Conservation (phyloP, 176 grass and related monocot genomes). For the Oryza officinalis region DNA sequence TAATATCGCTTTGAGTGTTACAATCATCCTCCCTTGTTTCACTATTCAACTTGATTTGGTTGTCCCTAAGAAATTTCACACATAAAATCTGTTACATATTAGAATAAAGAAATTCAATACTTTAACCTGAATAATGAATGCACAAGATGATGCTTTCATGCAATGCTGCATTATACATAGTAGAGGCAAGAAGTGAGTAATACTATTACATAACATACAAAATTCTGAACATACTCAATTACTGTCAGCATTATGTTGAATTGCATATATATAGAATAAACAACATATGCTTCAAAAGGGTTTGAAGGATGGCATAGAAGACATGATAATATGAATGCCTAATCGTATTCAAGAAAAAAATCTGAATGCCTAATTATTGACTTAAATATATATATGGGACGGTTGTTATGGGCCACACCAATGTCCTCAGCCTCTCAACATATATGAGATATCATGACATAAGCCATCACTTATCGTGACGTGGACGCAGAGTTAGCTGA, state of each 20-base stretch:
- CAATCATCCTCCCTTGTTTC: conserved; percentile 19
- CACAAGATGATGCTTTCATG: not conserved
- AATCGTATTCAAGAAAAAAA: not conserved
- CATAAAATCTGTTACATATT: conserved; percentile 12
- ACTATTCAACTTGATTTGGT: conserved; percentile 45
- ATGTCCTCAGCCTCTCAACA: not conserved
- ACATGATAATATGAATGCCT: not conserved
- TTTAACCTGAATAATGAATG: not conserved
- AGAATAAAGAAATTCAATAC: not conserved
- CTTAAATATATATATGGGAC: not conserved
- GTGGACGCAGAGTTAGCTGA: not conserved
- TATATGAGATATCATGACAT: conserved; percentile 6
- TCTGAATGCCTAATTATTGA: not conserved
- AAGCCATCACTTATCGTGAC: not conserved
- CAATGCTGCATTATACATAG: not conserved
- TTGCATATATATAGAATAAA: not conserved
- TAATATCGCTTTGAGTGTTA: conserved; percentile 39
- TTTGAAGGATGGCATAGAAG: not conserved
- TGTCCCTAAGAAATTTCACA: conserved; percentile 49
- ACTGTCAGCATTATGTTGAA: not conserved
- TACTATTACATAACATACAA: not conserved
- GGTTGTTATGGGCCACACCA: not conserved
- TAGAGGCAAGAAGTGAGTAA: not conserved
- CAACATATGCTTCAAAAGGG: not conserved
- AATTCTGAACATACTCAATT: not conserved